Evolutionary conservation across 768 basidiomycete genomes (phyloP), one percentile per base, ranked within the genome.

Genomic region (Russula sp.): DNA sequence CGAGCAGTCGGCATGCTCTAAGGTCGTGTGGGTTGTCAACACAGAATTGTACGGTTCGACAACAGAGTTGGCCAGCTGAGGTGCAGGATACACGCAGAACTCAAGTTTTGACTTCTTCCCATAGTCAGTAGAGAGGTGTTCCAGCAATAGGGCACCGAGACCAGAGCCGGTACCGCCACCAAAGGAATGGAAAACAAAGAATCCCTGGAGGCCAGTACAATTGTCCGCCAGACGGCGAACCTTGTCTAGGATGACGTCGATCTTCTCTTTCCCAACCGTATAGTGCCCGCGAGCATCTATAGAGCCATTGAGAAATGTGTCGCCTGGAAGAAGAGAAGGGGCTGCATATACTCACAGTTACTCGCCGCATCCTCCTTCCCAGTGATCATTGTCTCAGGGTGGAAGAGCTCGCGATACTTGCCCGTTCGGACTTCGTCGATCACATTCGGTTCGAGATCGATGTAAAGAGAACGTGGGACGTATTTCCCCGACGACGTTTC

Each of bases 151-250:
- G 62, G 97, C 95, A 74, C 97, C 97, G 71, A 99, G 96, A 72
- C 97, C 97, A 64, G 97, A 99, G 72, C 97, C 97, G 74, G 97
- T 98, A 76, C 97, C 97, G 74, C 97, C 97, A 74, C 97, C 97
- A 74, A 99, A 98, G 22, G 97, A 98, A 80, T 98, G 97, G 86
- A 98, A 98, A 73, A 98, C 91, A 73, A 98, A 98, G 86, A 99
- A 99, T 70, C 97, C 97, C 77, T 99, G 97, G 55, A 99, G 88
- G 74, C 97, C 97, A 56, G 84, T 87, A 79, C 96, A 98, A 79
- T 97, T 97, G 78, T 99, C 97, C 49, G 96, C 92, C 67, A 99
- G 86, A 70, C 92, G 89, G 75, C 97, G 91, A 70, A 98, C 81
- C 77, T 91, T 96, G 78, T 99, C 97, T 85, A 98, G 91, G 59